Evolutionary conservation across 352 stramenopile species (phyloP).

Genomic region (Phytophthora uliginosa): DNA sequence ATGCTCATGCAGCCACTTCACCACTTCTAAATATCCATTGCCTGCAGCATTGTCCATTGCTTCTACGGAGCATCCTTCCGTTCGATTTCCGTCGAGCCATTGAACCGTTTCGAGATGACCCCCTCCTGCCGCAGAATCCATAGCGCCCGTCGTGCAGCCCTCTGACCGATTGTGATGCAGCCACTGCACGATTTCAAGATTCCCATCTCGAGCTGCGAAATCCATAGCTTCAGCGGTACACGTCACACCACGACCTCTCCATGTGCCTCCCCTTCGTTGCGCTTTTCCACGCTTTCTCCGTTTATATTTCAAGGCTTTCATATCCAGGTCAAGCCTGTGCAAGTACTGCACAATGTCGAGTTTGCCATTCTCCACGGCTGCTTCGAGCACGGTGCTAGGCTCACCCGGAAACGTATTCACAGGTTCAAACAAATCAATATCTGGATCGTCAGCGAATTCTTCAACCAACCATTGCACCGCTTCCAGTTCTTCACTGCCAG

Average conservation of each 20-base stretch:
- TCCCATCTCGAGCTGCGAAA: not conserved
- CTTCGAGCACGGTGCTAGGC: not conserved
- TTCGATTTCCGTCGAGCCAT: not conserved
- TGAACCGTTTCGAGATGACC: not conserved
- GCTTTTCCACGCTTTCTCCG: not conserved
- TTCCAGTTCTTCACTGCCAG: not conserved
- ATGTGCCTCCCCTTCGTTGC: not conserved
- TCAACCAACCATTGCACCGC: not conserved
- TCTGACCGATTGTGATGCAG: not conserved
- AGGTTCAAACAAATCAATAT: not conserved
- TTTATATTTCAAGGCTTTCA: not conserved
- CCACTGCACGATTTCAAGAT: not conserved
- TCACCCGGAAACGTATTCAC: not conserved
- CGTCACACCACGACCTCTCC: not conserved
- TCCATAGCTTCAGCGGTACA: not conserved
- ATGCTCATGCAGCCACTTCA: not conserved
- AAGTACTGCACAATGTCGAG: not conserved
- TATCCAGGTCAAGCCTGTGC: not conserved
- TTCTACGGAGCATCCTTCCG: not conserved
- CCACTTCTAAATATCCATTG: not conserved
- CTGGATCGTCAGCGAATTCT: not conserved
- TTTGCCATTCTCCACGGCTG: not conserved
- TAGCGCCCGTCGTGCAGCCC: not conserved
- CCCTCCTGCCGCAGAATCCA: not conserved
- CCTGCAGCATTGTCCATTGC: not conserved